A percentile compares a stretch with the other conserved stretches of the same genome.
Conservation (phyloP, 192 early-diverging fungal genomes). For the Entrophospora sp. region DNA sequence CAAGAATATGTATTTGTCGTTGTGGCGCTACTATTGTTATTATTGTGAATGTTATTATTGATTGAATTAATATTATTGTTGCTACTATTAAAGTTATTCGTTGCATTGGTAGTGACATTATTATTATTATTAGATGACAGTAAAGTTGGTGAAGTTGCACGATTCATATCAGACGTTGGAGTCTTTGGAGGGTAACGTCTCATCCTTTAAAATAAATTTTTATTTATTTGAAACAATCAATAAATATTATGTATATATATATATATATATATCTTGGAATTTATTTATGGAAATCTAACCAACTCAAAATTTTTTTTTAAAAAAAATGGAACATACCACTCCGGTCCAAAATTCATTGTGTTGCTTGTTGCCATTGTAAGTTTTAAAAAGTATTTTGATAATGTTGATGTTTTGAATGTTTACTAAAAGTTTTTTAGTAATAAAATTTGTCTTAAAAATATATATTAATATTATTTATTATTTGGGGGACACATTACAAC, state of each 20-base stretch:
- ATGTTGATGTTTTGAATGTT: too few species aligned
- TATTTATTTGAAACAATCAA: too few species aligned
- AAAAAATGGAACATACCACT: conserved; percentile 52
- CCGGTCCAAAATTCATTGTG: conserved; percentile 75
- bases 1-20: conserved; percentile 21
- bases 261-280: too few species aligned
- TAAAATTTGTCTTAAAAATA: too few species aligned
- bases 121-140: conserved; percentile 1
- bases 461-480: too few species aligned
- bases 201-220: conserved; percentile 15
- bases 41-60: neutral
- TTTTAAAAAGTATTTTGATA: too few species aligned
- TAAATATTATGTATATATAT: too few species aligned
- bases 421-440: too few species aligned
- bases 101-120: conserved; percentile 2
- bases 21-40: neutral
- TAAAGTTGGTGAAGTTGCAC: conserved; percentile 14
- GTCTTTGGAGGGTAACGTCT: conserved; percentile 20
- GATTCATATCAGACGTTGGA: conserved; percentile 8
- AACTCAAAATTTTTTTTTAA: conserved; percentile 22
- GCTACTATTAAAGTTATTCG: neutral
- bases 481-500: too few species aligned
- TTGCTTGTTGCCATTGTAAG: conserved; percentile 24
- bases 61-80: neutral
- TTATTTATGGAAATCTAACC: too few species aligned